phyloP scores from a whole-genome alignment of 2,329 filamentous ascomycete genomes.

The Phoma sp. region DNA sequence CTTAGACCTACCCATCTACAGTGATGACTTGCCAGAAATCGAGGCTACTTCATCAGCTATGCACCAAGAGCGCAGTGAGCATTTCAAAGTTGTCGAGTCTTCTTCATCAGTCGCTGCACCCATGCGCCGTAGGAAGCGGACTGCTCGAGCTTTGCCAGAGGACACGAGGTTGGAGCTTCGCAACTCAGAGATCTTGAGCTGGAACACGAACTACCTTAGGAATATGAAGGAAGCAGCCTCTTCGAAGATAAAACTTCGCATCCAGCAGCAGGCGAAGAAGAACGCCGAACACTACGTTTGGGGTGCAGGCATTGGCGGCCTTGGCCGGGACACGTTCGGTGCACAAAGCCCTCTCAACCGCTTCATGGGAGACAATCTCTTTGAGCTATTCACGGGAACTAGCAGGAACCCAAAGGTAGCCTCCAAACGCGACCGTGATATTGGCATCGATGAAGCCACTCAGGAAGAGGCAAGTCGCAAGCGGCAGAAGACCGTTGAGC shows the following conservation, averaged over 20 bases:
- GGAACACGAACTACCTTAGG: constrained; percentile 64
- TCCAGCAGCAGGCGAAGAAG: constrained; percentile 61
- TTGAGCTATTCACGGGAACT: constrained; percentile 56
- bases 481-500: constrained; percentile 41
- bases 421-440: constrained; percentile 46
- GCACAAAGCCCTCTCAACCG: constrained; percentile 57
- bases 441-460: constrained; percentile 44
- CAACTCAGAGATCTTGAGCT: constrained; percentile 64
- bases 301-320: constrained; percentile 62
- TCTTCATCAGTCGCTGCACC: constrained; percentile 51
- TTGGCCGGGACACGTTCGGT: constrained; percentile 53
- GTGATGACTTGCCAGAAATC: constrained; percentile 43
- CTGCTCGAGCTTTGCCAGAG: constrained; percentile 52
- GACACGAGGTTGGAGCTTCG: constrained; percentile 62
- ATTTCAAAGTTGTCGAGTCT: constrained; percentile 40
- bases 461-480: constrained; percentile 44
- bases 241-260: constrained; percentile 54
- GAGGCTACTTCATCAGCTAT: constrained; percentile 33
- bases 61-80: constrained; percentile 18
- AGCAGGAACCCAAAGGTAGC: constrained; percentile 32
- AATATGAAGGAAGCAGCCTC: constrained; percentile 64
- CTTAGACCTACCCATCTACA: constrained; percentile 42
- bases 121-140: constrained; percentile 48
- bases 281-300: constrained; percentile 70
- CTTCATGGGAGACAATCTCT: constrained; percentile 65